Evolutionary conservation across 2,329 filamentous ascomycete species (phyloP).

Genomic region (Aureobasidium leucospermi): DNA sequence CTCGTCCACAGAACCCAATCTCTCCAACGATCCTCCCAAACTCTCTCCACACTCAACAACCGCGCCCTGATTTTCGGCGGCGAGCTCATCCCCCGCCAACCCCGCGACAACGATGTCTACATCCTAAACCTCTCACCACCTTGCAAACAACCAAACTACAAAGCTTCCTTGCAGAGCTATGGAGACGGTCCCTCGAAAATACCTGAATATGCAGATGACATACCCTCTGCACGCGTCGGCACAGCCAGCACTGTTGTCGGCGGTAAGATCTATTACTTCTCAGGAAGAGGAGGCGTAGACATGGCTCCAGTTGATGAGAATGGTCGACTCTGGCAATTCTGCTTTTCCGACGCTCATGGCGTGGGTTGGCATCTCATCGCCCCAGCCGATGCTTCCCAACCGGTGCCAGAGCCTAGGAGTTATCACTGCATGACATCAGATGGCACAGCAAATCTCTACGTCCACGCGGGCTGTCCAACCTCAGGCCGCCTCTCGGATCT

Average conservation of each 20-base stretch:
- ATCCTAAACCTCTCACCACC: conserved; percentile 35
- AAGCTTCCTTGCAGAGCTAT: background rate
- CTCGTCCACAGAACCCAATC: conserved; percentile 28
- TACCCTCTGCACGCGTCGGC: conserved; percentile 59
- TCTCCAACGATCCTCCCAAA: conserved; percentile 68
- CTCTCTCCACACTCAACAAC: conserved; percentile 45
- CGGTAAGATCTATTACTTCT: conserved; percentile 70
- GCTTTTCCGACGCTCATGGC: conserved; percentile 46
- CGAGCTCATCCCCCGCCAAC: conserved; percentile 58
- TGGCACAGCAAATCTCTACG: conserved; percentile 61
- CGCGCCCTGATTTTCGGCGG: conserved; percentile 71
- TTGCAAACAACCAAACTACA: background rate
- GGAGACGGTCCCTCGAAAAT: background rate
- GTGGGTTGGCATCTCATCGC: conserved; percentile 58
- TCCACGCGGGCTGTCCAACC: conserved; percentile 70
- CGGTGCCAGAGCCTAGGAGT: conserved; percentile 58
- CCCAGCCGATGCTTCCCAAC: conserved; percentile 40
- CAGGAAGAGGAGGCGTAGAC: conserved; percentile 63
- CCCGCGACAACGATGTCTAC: conserved; percentile 67
- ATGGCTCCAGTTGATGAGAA: conserved; percentile 66
- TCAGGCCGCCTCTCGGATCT: conserved; percentile 60
- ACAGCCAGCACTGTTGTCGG: conserved; percentile 63
- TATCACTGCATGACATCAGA: conserved; percentile 62
- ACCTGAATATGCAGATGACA: conserved; percentile 36
- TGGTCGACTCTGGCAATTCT: conserved; percentile 68